phyloP scores from a whole-genome alignment of 202 grass and related monocot species.

The Bolboschoenoplectus hybrid region DNA sequence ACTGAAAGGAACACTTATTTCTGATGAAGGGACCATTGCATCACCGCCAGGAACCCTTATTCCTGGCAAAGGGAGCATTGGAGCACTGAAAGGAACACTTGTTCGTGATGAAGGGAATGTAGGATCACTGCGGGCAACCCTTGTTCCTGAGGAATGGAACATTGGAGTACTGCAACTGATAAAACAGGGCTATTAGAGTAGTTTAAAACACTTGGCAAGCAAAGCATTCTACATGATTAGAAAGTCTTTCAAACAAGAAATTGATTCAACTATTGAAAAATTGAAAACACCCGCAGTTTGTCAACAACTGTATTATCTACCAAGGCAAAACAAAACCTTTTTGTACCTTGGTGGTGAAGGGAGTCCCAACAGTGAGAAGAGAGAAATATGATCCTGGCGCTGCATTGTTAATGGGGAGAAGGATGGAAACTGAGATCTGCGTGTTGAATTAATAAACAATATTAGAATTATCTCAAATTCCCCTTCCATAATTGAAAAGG shows the following conservation, averaged over 20 bases:
- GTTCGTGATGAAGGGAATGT: neutral
- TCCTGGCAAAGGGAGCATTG: neutral
- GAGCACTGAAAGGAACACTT: neutral
- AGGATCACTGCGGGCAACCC: neutral
- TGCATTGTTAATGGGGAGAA: neutral
- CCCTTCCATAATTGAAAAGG: slow-evolving; percentile 11
- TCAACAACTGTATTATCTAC: neutral
- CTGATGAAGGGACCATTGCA: neutral
- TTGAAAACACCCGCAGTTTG: neutral
- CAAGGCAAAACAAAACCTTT: neutral
- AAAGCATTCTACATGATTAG: neutral
- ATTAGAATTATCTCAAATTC: slow-evolving; percentile 5
- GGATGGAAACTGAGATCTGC: slow-evolving; percentile 25
- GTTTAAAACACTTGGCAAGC: neutral
- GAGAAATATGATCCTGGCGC: neutral
- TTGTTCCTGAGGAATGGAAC: neutral
- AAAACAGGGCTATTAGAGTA: neutral
- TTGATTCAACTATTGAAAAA: neutral
- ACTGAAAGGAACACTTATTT: neutral
- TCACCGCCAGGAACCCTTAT: neutral
- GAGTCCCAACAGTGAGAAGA: slow-evolving; percentile 26
- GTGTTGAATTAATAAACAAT: slow-evolving; percentile 26
- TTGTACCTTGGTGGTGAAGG: slow-evolving; percentile 17
- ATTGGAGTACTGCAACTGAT: slow-evolving; percentile 6
- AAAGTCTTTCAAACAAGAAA: neutral